Evolutionary conservation across 1,139 yeast genomes (phyloP).

Genomic region (Scheffersomyces stambukii): DNA sequence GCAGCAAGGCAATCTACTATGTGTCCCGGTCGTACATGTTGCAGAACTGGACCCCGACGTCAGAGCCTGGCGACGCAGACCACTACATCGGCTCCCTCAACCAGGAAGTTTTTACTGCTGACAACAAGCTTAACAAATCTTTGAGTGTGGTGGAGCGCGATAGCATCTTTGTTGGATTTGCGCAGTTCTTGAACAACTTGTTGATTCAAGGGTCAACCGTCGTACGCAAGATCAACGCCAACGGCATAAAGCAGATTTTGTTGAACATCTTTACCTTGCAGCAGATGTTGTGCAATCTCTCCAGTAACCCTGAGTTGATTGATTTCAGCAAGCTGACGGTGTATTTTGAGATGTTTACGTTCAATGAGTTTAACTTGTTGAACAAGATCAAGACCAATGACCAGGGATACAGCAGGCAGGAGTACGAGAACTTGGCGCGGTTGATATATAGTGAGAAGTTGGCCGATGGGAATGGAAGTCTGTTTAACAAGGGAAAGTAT

Average conservation of each 20-base stretch:
- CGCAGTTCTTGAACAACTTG: constrained; percentile 52
- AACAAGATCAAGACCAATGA: constrained; percentile 18
- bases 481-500: constrained; percentile 38
- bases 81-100: constrained; percentile 57
- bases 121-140: constrained; percentile 33
- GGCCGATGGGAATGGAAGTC: constrained; percentile 37
- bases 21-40: constrained; percentile 45
- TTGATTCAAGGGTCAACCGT: constrained; percentile 59
- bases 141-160: constrained; percentile 25
- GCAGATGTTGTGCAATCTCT: constrained; percentile 67
- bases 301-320: constrained; percentile 53
- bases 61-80: constrained; percentile 64
- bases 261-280: constrained; percentile 71
- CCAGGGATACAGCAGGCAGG: constrained; percentile 18
- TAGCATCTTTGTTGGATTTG: constrained; percentile 48
- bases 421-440: constrained; percentile 32
- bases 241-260: constrained; percentile 65
- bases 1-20: constrained; percentile 59
- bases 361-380: constrained; percentile 34
- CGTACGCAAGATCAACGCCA: constrained; percentile 52
- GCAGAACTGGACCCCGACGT: constrained; percentile 41
- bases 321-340: constrained; percentile 54
- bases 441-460: constrained; percentile 44
- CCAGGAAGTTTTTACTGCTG: constrained; percentile 50
- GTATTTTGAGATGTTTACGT: constrained; percentile 55